These are phyloP conservation scores for Calonectria pauciramosa DNA, from an alignment of 2,329 filamentous ascomycete genomes.

Conservation along the genomic window DNA sequence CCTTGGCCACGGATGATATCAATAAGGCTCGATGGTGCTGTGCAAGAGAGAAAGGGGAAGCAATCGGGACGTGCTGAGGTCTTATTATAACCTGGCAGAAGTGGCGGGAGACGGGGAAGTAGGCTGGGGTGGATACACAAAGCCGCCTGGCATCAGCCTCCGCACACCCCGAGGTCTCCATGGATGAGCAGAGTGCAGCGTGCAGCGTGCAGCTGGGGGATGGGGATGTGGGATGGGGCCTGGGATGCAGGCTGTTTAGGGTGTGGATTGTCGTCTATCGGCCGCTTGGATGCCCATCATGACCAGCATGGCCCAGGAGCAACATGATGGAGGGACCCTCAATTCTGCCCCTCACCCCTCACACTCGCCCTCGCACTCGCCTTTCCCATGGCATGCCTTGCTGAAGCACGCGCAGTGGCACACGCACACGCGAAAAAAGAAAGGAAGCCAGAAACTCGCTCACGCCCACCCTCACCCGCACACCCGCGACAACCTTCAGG, in stretches of 20 bases:
- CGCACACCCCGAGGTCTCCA: constrained; percentile 16
- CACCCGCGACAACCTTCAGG: constrained; percentile 25
- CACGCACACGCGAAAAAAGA: neutral
- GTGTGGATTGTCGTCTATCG: constrained; percentile 13
- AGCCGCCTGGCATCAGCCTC: neutral
- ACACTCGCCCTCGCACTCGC: neutral
- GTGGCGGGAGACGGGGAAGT: constrained; percentile 26
- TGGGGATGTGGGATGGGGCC: constrained; percentile 6
- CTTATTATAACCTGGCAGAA: constrained; percentile 42
- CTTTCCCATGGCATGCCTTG: neutral
- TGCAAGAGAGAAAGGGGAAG: neutral
- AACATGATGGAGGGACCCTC: constrained; percentile 9
- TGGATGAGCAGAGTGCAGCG: constrained; percentile 6
- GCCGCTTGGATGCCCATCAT: constrained; percentile 17
- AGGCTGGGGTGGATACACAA: constrained; percentile 21
- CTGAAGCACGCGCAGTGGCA: constrained; percentile 8
- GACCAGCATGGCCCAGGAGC: constrained; percentile 4
- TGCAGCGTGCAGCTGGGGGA: neutral
- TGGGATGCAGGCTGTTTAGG: constrained; percentile 10
- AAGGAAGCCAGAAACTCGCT: constrained; percentile 18
- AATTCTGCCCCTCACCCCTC: neutral
- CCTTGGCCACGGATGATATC: neutral
- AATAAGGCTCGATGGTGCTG: constrained; percentile 16
- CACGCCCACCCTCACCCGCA: constrained; percentile 24
- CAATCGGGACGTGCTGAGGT: constrained; percentile 32